These are phyloP conservation scores for Chalciporus piperatus DNA, from an alignment of 768 basidiomycete genomes.

Conservation along the genomic window DNA sequence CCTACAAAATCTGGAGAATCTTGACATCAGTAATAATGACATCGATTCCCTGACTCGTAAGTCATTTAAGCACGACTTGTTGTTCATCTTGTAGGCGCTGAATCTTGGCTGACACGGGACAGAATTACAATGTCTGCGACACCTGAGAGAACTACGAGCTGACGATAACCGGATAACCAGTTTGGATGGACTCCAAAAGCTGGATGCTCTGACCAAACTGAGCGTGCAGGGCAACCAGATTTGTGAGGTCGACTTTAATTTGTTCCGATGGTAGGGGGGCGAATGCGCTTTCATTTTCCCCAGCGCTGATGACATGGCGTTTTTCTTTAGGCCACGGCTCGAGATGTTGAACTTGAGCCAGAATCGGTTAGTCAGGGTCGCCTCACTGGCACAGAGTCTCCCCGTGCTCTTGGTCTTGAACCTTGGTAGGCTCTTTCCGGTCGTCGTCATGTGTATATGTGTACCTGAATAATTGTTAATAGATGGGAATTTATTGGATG, in stretches of 20 bases:
- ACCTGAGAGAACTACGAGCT: slow-evolving; percentile 86
- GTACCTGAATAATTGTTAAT: slow-evolving; percentile 17
- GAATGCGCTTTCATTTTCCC: slow-evolving; percentile 5
- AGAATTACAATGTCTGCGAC: slow-evolving; percentile 84
- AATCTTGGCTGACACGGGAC: slow-evolving; percentile 15
- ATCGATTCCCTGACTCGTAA: slow-evolving; percentile 84
- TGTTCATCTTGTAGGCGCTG: neutral
- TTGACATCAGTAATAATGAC: slow-evolving; percentile 90
- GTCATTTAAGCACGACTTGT: slow-evolving; percentile 31
- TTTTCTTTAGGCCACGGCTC: slow-evolving; percentile 47
- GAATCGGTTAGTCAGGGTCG: slow-evolving; percentile 62
- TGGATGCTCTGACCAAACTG: slow-evolving; percentile 82
- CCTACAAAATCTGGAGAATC: slow-evolving; percentile 77
- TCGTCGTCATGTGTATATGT: slow-evolving; percentile 10
- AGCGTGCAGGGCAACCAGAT: slow-evolving; percentile 78
- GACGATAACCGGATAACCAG: slow-evolving; percentile 79
- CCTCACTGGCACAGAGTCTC: slow-evolving; percentile 55
- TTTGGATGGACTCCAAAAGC: slow-evolving; percentile 70
- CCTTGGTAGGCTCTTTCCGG: slow-evolving; percentile 61
- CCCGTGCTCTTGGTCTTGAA: slow-evolving; percentile 71
- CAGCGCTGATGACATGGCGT: slow-evolving; percentile 10
- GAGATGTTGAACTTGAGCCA: slow-evolving; percentile 82
- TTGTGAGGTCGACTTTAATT: slow-evolving; percentile 52
- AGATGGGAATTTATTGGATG: slow-evolving; percentile 73
- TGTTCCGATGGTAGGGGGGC: slow-evolving; percentile 60